phyloP scores from a whole-genome alignment of 23 red algal genomes.

The Gracilaria domingensis region DNA sequence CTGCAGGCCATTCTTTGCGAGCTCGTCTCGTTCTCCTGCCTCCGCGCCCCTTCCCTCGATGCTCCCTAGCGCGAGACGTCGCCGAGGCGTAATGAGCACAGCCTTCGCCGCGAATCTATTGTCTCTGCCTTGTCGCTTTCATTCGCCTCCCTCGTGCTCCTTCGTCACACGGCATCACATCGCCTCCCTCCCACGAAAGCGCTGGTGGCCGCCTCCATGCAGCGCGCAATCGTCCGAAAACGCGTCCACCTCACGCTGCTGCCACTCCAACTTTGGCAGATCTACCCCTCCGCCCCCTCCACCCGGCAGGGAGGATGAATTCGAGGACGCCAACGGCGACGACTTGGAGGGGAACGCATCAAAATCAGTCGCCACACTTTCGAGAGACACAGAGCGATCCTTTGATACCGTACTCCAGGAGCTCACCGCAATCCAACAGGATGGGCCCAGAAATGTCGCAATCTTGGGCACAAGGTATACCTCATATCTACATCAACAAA shows the following conservation, averaged over 20 bases:
- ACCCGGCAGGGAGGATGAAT: conserved; percentile 66
- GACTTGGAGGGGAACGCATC: conserved; percentile 34
- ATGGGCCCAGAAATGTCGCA: conserved; percentile 95
- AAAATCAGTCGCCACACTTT: conserved; percentile 60
- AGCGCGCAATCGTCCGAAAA: neutral
- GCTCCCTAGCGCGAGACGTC: neutral
- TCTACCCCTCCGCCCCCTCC: conserved; percentile 37
- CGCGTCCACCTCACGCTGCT: neutral
- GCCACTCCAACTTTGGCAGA: conserved; percentile 17
- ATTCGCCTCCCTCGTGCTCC: neutral
- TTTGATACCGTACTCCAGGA: conserved; percentile 99
- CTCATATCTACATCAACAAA: conserved; percentile 97
- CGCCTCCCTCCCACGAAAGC: conserved; percentile 4
- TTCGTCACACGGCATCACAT: conserved; percentile 1
- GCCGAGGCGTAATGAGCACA: neutral
- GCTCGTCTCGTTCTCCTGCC: neutral
- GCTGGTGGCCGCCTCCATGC: neutral
- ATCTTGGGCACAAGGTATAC: conserved; percentile 95
- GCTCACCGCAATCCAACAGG: conserved; percentile 94
- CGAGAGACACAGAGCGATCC: conserved; percentile 72
- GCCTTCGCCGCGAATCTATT: conserved; percentile 17
- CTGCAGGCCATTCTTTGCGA: neutral
- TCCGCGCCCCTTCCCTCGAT: neutral
- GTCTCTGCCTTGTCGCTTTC: neutral
- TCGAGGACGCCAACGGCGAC: conserved; percentile 65